Base-by-base conservation (phyloP, 169 alveolate species). In the Sarcocystis neurona region DNA sequence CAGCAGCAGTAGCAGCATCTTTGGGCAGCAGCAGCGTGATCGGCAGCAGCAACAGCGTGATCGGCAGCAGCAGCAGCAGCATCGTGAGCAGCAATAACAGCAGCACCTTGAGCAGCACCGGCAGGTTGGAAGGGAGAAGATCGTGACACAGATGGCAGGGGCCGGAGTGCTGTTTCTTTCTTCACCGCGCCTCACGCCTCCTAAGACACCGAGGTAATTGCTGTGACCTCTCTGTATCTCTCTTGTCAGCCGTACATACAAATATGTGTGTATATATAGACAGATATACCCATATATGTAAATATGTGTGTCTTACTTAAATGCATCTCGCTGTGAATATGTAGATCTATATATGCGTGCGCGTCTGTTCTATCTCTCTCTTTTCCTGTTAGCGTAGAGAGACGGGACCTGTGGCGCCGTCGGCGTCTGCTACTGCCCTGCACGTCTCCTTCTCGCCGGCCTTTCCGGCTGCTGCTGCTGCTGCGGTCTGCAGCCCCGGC, bases 181-280 rank as follows among this genome's bases (percentile, higher is more conserved):
- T 2, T 80, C 72, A 44, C 79, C 60, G 34, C 86, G 72, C 44
- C 87, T 87, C 79, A 77, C 94, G 18, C 96, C 96, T 0, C 96
- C 96, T 20, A 94, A 94, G 89, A 88, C 95, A 27, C 96, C 96
- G 10, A 89, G 95, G 95, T 93, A 80, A 2, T 84, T 27, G 41
- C 34, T 18, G 41, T 3, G 20, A 53, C 30, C 20, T 53, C 20
- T 20, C 10, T 12, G 63, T 10, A 10, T 10, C 20, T 20, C 30
- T 53, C 63, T 12, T 53, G 63, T 20, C 10, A 53, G 20, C 63
- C 30, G 63, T 12, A 53, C 30, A 53, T 10, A 53, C 30, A 53
- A 10, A 53, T 10, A 53, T 20, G 20, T n/a, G n/a, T n/a, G n/a
- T n/a, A n/a, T n/a, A n/a, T n/a, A n/a, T n/a, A n/a, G n/a, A n/a